A percentile compares a stretch with the other conserved stretches of the same genome.
Conservation (phyloP, 1,139 yeast genomes). For the Pichia sp. region DNA sequence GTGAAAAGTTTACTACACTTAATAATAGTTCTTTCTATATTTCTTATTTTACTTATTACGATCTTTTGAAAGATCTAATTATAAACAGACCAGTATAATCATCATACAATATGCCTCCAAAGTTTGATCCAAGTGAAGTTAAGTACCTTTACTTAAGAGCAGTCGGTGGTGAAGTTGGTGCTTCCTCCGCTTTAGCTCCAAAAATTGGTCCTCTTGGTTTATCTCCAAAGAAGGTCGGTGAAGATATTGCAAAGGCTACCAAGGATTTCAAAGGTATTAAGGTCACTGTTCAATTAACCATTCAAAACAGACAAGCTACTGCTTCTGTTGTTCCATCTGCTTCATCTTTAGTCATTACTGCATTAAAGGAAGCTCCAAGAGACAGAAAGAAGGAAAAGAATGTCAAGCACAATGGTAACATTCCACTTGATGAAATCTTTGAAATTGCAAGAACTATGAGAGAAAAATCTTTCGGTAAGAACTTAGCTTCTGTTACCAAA, state of each 20-base stretch:
- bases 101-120: constrained; percentile 68
- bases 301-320: constrained; percentile 99
- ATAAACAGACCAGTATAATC: constrained; percentile 10
- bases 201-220: constrained; percentile 99
- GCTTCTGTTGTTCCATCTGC: constrained; percentile 99
- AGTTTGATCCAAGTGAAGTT: constrained; percentile 98
- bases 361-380: constrained; percentile 99
- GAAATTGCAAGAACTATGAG: constrained; percentile 98
- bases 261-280: constrained; percentile 98
- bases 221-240: constrained; percentile 99
- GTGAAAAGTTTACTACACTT: not conserved
- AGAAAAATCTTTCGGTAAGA: constrained; percentile 97
- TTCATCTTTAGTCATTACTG: constrained; percentile 97
- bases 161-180: constrained; percentile 99
- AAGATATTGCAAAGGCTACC: constrained; percentile 99
- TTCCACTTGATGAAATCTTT: constrained; percentile 92
- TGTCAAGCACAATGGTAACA: constrained; percentile 99
- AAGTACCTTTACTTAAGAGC: constrained; percentile 99
- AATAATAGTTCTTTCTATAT: too few relatives aligned
- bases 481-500: constrained; percentile 92
- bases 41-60: too few relatives aligned
- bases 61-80: too few relatives aligned
- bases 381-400: constrained; percentile 99
- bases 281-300: constrained; percentile 97
- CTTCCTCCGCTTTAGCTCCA: constrained; percentile 99